Percentiles rank a stretch among this genome's conserved stretches.
Evolutionary conservation across 1,139 yeast genomes (phyloP).

Genomic region (Candida sp.): DNA sequence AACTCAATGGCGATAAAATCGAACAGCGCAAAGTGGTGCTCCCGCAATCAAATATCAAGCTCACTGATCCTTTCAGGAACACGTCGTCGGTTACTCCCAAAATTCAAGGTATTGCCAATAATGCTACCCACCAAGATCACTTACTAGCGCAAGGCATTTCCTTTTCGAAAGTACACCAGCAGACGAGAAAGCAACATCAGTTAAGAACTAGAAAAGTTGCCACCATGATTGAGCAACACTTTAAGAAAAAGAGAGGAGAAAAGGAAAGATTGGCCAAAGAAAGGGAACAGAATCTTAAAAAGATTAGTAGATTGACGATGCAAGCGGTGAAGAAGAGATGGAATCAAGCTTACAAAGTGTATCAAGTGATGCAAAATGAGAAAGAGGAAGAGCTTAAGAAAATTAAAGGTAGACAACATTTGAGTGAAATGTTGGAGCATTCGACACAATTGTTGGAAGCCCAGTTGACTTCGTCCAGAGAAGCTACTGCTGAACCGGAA

Average conservation of each 20-base stretch:
- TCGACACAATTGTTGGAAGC: slow-evolving; percentile 92
- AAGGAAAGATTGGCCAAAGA: slow-evolving; percentile 81
- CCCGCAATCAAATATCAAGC: slow-evolving; percentile 47
- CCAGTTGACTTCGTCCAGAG: slow-evolving; percentile 55
- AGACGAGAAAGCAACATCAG: slow-evolving; percentile 66
- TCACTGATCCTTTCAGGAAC: slow-evolving; percentile 43
- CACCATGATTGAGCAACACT: slow-evolving; percentile 84
- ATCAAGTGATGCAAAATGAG: slow-evolving; percentile 50
- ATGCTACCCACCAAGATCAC: slow-evolving; percentile 70
- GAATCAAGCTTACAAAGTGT: slow-evolving; percentile 89
- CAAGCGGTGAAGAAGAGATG: slow-evolving; percentile 91
- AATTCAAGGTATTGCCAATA: slow-evolving; percentile 41
- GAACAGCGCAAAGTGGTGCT: slow-evolving; percentile 49
- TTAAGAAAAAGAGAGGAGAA: slow-evolving; percentile 85
- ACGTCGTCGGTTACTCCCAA: slow-evolving; percentile 44
- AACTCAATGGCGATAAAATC: slow-evolving; percentile 46
- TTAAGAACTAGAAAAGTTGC: slow-evolving; percentile 78
- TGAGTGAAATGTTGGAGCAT: slow-evolving; percentile 88
- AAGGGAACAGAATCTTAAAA: slow-evolving; percentile 66
- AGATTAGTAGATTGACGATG: slow-evolving; percentile 78
- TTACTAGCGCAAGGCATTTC: slow-evolving; percentile 76
- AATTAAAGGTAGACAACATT: slow-evolving; percentile 83
- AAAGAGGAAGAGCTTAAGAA: slow-evolving; percentile 74
- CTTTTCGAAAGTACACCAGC: slow-evolving; percentile 74
- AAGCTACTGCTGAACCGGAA: slow-evolving; percentile 22